Evolutionary conservation across 2,329 filamentous ascomycete species (phyloP).

Genomic region (Sporothrix schenckii): DNA sequence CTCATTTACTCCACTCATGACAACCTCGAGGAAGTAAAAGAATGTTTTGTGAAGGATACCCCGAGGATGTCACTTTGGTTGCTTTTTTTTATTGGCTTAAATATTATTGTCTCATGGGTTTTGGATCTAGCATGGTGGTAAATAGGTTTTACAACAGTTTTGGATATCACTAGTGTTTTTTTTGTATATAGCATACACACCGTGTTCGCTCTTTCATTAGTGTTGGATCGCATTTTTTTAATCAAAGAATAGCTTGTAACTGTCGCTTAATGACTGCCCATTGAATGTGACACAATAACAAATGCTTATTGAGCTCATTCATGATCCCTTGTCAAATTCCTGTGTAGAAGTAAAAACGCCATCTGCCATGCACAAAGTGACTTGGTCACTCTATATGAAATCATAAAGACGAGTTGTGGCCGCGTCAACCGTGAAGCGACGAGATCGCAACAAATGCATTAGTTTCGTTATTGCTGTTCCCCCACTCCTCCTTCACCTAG

Average conservation of each 20-base stretch:
- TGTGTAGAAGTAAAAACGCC: neutral
- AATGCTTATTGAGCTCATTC: neutral
- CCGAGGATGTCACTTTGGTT: constrained; percentile 23
- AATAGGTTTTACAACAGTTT: constrained; percentile 6
- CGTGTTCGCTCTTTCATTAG: neutral
- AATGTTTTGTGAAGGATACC: constrained; percentile 23
- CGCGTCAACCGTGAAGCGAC: neutral
- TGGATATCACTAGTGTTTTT: constrained; percentile 1
- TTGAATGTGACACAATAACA: neutral
- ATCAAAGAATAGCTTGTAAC: neutral
- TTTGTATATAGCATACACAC: constrained; percentile 20
- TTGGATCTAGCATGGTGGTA: constrained; percentile 5
- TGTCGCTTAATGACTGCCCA: neutral
- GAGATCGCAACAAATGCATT: neutral
- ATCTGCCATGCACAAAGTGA: neutral
- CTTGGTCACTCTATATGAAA: neutral
- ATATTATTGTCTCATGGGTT: neutral
- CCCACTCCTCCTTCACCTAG: neutral
- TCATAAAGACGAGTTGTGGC: neutral
- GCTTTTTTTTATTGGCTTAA: neutral
- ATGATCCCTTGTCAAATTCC: neutral
- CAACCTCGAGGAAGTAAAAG: constrained; percentile 23
- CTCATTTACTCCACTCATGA: constrained; percentile 17
- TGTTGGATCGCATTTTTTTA: neutral
- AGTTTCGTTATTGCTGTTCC: neutral